These are phyloP conservation scores for Aspergillus sojae DNA, from an alignment of 2,329 filamentous ascomycete genomes.

Conservation along the genomic window DNA sequence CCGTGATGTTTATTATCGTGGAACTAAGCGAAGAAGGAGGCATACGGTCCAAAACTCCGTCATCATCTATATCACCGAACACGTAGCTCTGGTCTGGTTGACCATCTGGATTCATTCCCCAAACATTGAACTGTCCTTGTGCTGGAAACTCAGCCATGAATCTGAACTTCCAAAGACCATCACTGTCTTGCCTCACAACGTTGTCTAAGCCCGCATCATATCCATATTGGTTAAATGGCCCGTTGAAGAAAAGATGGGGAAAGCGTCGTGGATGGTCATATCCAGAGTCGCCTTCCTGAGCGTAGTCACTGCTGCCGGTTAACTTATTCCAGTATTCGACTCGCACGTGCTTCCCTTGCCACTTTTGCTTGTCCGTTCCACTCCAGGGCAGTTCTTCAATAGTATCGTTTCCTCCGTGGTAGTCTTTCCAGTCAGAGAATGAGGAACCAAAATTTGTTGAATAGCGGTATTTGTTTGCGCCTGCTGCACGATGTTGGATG, in stretches of 20 bases:
- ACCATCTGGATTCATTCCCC: slow-evolving; percentile 67
- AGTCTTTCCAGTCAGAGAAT: slow-evolving; percentile 62
- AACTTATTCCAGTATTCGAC: slow-evolving; percentile 66
- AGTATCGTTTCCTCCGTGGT: slow-evolving; percentile 54
- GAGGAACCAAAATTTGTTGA: slow-evolving; percentile 63
- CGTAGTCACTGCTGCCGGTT: slow-evolving; percentile 61
- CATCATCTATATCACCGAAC: slow-evolving; percentile 64
- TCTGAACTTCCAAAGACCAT: slow-evolving; percentile 60
- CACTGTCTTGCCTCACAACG: slow-evolving; percentile 51
- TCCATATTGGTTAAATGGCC: slow-evolving; percentile 65
- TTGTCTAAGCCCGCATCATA: slow-evolving; percentile 63
- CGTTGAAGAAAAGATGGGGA: slow-evolving; percentile 66
- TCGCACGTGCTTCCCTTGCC: slow-evolving; percentile 64
- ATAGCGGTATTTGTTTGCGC: slow-evolving; percentile 65
- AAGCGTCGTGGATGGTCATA: slow-evolving; percentile 53
- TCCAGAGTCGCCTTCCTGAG: slow-evolving; percentile 61
- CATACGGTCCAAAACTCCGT: slow-evolving; percentile 63
- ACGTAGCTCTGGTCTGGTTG: slow-evolving; percentile 62
- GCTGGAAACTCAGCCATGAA: slow-evolving; percentile 68
- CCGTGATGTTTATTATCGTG: slow-evolving; percentile 62
- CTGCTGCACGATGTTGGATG: slow-evolving; percentile 62
- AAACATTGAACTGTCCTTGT: slow-evolving; percentile 64
- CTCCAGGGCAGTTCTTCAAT: slow-evolving; percentile 57
- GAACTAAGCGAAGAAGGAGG: slow-evolving; percentile 60
- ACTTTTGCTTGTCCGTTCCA: slow-evolving; percentile 60